phyloP scores from a whole-genome alignment of 495 filamentous ascomycete species.

The Clohesyomyces aquaticus region DNA sequence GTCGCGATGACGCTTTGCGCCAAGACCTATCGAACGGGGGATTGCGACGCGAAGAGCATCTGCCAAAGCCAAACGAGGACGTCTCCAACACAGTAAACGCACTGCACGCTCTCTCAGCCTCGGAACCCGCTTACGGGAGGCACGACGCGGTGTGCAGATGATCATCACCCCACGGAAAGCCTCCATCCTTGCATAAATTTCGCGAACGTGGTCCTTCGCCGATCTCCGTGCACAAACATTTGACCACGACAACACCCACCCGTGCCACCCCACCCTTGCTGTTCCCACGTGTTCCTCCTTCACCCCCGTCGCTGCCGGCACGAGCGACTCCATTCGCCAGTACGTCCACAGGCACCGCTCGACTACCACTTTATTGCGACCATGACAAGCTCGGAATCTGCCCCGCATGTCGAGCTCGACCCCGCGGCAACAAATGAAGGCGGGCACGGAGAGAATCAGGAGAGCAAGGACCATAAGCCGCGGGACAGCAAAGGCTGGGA shows the following conservation, averaged over 20 bases:
- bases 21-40: too few species aligned
- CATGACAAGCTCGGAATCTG: conserved; percentile 8
- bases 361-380: not conserved
- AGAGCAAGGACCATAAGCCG: conserved; percentile 22
- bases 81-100: too few species aligned
- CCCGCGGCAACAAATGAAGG: conserved; percentile 11
- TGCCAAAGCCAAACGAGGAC: too few species aligned
- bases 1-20: too few species aligned
- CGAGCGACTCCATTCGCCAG: too few species aligned
- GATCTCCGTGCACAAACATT: conserved; percentile 8
- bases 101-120: too few species aligned
- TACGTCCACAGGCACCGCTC: not conserved
- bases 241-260: conserved; percentile 3
- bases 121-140: not conserved
- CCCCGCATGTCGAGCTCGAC: conserved; percentile 18
- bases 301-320: not conserved
- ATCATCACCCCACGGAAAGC: not conserved
- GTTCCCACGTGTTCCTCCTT: not conserved
- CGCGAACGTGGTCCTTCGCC: not conserved
- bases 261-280: not conserved
- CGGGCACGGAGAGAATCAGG: not conserved
- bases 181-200: conserved; percentile 5
- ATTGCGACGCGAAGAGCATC: too few species aligned
- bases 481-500: conserved; percentile 81
- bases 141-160: not conserved